Conservation (phyloP, 306 rosid genomes). For the Trifolium pratense region DNA sequence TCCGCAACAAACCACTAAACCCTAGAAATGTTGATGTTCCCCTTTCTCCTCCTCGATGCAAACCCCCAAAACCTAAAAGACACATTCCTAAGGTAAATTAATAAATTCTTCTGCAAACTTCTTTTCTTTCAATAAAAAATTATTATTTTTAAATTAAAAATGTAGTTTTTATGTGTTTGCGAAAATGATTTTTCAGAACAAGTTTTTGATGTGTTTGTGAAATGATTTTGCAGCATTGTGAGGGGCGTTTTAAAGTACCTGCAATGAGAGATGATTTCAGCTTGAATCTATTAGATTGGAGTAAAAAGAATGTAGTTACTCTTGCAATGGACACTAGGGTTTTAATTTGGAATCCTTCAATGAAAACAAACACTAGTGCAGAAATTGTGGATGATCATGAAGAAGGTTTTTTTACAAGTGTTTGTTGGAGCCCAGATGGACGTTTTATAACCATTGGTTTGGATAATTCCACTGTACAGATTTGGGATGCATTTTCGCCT, state of each 20-base stretch:
- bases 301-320: conserved; percentile 58
- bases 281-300: conserved; percentile 78
- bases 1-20: conserved; percentile 71
- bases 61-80: conserved; percentile 53
- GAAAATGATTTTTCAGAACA: background rate
- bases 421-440: conserved; percentile 79
- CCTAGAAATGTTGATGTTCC: conserved; percentile 48
- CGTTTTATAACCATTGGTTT: conserved; percentile 67
- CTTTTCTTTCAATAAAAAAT: too few species aligned
- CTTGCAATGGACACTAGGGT: conserved; percentile 63
- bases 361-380: conserved; percentile 54
- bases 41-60: conserved; percentile 44
- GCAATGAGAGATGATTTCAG: conserved; percentile 67
- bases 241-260: conserved; percentile 72
- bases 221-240: conserved; percentile 51
- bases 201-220: background rate
- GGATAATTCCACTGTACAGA: conserved; percentile 67
- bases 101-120: too few species aligned
- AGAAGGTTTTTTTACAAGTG: conserved; percentile 74
- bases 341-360: conserved; percentile 71
- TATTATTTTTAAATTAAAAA: too few species aligned
- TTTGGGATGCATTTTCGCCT: conserved; percentile 74
- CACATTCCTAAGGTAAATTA: conserved; percentile 52
- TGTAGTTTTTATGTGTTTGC: too few species aligned
- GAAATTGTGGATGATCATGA: conserved; percentile 65